A percentile compares a stretch with the other conserved stretches of the same genome.
Conservation (phyloP, 2,329 filamentous ascomycete species). For the Aureobasidium musti region DNA sequence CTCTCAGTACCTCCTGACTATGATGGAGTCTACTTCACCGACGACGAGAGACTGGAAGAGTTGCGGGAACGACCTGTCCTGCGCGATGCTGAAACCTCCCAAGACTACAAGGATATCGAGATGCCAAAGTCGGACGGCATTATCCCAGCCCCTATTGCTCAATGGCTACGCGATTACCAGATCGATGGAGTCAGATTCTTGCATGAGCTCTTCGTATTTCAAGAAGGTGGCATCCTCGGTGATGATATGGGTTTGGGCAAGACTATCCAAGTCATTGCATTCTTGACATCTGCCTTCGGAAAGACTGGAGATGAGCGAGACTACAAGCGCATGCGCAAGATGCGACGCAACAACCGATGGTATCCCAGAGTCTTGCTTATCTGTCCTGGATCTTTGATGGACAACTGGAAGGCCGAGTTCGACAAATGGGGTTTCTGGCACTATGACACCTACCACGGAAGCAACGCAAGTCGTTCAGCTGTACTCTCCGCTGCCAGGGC, state of each 20-base stretch:
- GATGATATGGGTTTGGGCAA: constrained; percentile 99
- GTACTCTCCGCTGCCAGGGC: constrained; percentile 61
- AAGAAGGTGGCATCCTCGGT: constrained; percentile 85
- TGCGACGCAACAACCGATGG: constrained; percentile 68
- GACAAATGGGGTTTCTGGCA: constrained; percentile 96
- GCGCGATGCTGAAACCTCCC: constrained; percentile 62
- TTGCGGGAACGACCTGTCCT: constrained; percentile 72
- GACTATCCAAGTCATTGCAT: constrained; percentile 93
- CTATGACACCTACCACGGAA: constrained; percentile 76
- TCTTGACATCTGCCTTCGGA: constrained; percentile 86
- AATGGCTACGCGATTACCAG: constrained; percentile 91
- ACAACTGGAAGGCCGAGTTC: constrained; percentile 89
- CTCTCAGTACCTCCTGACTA: constrained; percentile 77
- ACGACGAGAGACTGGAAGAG: constrained; percentile 63
- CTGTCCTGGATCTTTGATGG: constrained; percentile 83
- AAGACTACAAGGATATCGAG: constrained; percentile 72
- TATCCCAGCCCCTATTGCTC: constrained; percentile 85
- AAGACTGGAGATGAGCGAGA: constrained; percentile 91
- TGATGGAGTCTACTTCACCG: constrained; percentile 73
- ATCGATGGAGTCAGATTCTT: constrained; percentile 81
- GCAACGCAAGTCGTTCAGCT: constrained; percentile 59
- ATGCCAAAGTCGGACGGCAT: constrained; percentile 74
- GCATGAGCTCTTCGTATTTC: constrained; percentile 85
- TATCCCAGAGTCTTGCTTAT: constrained; percentile 84
- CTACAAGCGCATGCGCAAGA: constrained; percentile 81